A percentile compares a stretch with the other conserved stretches of the same genome.
phyloP scores from a whole-genome alignment of 805 yeast species.

The Pichia deserticola region DNA sequence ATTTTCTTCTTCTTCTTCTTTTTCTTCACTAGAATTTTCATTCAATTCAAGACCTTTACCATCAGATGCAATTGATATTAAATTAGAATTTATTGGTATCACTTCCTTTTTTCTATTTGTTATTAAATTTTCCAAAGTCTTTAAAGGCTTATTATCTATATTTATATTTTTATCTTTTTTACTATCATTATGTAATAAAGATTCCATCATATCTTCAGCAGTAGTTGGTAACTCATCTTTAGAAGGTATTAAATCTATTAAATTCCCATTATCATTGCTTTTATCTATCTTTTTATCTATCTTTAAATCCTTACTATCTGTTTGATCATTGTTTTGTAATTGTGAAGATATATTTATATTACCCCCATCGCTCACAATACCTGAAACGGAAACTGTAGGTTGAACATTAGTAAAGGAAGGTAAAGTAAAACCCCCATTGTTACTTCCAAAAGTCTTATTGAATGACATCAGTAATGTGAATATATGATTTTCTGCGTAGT shows the following conservation, averaged over 20 bases:
- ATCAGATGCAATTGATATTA: neutral
- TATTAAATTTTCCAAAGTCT: neutral
- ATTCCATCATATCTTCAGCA: neutral
- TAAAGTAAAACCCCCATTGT: constrained; percentile 9
- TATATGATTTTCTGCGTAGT: too few relatives aligned
- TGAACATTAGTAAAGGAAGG: constrained; percentile 12
- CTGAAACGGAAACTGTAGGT: constrained; percentile 14
- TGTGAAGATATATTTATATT: neutral
- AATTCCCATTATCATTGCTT: too few relatives aligned
- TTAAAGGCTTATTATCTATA: too few relatives aligned
- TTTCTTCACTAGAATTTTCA: constrained; percentile 7
- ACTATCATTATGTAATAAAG: neutral
- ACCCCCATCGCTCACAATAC: constrained; percentile 4
- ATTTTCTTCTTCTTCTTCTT: constrained; percentile 11
- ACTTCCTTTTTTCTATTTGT: neutral
- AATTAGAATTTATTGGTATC: neutral
- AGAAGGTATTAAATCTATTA: too few relatives aligned
- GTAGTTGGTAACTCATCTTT: too few relatives aligned
- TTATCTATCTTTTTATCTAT: too few relatives aligned
- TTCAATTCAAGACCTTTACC: neutral
- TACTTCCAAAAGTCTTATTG: constrained; percentile 3
- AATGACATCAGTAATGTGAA: constrained; percentile 1
- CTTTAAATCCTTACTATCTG: neutral
- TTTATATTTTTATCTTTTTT: too few relatives aligned
- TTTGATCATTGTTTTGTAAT: neutral